Evolutionary conservation across 2,329 filamentous ascomycete genomes (phyloP).

Genomic region (Geosmithia morbida): DNA sequence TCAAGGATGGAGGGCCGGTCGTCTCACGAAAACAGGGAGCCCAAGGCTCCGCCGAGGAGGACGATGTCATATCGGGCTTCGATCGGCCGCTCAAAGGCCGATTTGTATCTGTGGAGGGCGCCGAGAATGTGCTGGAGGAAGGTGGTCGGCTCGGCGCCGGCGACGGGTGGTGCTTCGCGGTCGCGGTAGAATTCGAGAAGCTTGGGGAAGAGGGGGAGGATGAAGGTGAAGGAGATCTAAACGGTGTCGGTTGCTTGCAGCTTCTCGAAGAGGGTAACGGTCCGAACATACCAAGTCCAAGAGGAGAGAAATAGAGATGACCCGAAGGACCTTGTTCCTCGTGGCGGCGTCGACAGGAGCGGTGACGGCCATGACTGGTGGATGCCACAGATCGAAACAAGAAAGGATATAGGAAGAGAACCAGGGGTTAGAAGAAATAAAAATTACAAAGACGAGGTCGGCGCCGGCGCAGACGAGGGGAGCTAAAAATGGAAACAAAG

Average conservation of each 20-base stretch:
- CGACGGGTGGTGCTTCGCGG: slow-evolving; percentile 45
- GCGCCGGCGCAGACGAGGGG: neutral
- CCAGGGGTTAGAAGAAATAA: neutral
- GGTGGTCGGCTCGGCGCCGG: slow-evolving; percentile 35
- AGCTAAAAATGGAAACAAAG: neutral
- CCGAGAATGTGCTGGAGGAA: slow-evolving; percentile 66
- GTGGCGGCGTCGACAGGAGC: slow-evolving; percentile 32
- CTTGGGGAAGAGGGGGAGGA: slow-evolving; percentile 88
- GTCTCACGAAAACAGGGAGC: slow-evolving; percentile 67
- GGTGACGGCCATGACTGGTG: neutral
- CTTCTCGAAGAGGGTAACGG: too few species aligned
- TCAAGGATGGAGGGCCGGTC: too few species aligned
- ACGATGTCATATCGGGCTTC: slow-evolving; percentile 96
- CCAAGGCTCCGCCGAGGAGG: slow-evolving; percentile 80
- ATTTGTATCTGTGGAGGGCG: slow-evolving; percentile 89
- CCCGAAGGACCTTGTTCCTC: slow-evolving; percentile 70
- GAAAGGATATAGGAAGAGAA: neutral
- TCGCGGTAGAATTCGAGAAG: slow-evolving; percentile 93
- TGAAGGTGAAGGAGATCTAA: slow-evolving; percentile 96
- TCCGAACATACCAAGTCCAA: slow-evolving; percentile 73
- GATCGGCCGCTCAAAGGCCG: slow-evolving; percentile 80
- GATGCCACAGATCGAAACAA: neutral
- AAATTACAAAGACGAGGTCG: neutral
- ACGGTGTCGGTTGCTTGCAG: neutral
- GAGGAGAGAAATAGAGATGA: slow-evolving; percentile 79